phyloP scores from a whole-genome alignment of 2,329 filamentous ascomycete species.

The Ascomycota sp. region DNA sequence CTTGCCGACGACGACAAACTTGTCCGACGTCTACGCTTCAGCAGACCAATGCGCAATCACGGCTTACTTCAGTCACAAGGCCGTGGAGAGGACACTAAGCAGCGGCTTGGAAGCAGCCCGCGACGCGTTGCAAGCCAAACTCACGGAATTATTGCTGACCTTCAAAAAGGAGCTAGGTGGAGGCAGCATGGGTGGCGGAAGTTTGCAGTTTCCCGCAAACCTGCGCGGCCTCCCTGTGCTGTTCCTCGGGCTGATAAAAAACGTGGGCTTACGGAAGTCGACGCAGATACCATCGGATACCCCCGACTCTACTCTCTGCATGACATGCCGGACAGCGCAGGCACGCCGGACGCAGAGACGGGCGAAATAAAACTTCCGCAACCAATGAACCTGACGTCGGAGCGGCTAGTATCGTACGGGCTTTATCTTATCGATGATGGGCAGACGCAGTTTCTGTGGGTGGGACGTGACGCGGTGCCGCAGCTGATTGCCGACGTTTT shows the following conservation, averaged over 20 bases:
- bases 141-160: conserved; percentile 79
- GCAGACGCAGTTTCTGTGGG: conserved; percentile 94
- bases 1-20: conserved; percentile 74
- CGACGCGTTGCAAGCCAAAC: conserved; percentile 77
- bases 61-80: conserved; percentile 92
- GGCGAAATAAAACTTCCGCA: conserved; percentile 80
- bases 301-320: conserved; percentile 70
- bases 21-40: conserved; percentile 83
- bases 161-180: conserved; percentile 95
- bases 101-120: conserved; percentile 77
- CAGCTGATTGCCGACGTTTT: conserved; percentile 83
- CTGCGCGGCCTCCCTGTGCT: conserved; percentile 71
- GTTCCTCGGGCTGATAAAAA: conserved; percentile 90
- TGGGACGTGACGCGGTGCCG: conserved; percentile 80
- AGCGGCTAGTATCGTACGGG: conserved; percentile 71
- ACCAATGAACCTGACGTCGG: conserved; percentile 68
- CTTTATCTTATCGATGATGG: conserved; percentile 94
- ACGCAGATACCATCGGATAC: conserved; percentile 87
- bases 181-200: conserved; percentile 86
- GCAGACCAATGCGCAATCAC: conserved; percentile 88
- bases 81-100: conserved; percentile 73
- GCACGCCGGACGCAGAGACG: conserved; percentile 64
- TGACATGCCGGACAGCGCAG: conserved; percentile 90
- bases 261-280: conserved; percentile 81
- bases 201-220: conserved; percentile 86